Evolutionary conservation across 1,139 yeast genomes (phyloP), one percentile per base, ranked within the genome.

Genomic region (Kodamaea suecica): DNA sequence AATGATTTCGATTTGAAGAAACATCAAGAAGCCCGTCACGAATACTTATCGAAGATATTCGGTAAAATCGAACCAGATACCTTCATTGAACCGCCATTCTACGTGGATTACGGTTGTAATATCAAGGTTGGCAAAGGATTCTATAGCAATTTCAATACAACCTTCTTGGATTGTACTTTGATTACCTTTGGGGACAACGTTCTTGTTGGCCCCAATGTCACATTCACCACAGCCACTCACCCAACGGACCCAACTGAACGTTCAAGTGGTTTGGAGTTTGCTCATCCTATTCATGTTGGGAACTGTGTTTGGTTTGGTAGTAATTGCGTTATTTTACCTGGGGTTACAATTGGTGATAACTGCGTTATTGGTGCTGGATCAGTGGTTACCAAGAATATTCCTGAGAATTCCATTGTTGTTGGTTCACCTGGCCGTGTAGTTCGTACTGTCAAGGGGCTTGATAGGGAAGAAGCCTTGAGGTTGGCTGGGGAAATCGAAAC

Each of bases 251-350:
- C 80, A 0, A 47, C 59, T 12, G 56, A 60, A 35, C 60, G 88
- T 35, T 44, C 51, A 16, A 57, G 55, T 0, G 70, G 65, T 1
- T 65, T 66, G 14, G 85, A 80, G 49, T 72, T 61, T 45, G 81
- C 82, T 0, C 51, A 53, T 27, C 80, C 84, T 3, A 70, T 82
- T 20, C 62, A 57, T 2, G 77, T 82, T 17, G 86, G 83, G 0
- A 66, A 78, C 49, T 71, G 75, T 39, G 83, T 78, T 12, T 82
- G 90, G 90, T 61, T 82, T 30, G 84, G 85, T 7, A 68, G 79
- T 2, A 66, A 69, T 31, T 73, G 63, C 15, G 61, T 63, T 1
- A 66, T 82, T 4, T 57, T 81, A 35, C 84, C 84, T 2, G 88
- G 87, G 2, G 83, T 80, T 10, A 77, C 73, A 1, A 70, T 82